Conservation (phyloP, 2,329 filamentous ascomycete genomes). For the Claviceps spartinae region DNA sequence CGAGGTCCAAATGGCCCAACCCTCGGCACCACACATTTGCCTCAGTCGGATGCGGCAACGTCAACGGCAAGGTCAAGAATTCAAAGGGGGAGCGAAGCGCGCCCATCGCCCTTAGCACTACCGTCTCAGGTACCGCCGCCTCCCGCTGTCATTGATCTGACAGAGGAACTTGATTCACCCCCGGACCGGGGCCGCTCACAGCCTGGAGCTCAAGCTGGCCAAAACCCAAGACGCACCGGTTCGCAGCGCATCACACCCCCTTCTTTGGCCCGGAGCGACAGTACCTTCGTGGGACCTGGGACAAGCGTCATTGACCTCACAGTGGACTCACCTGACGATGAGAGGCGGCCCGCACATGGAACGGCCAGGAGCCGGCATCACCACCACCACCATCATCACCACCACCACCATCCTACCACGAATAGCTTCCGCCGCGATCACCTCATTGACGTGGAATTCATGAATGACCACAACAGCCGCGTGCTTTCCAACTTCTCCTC, state of each 20-base stretch:
- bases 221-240: slow-evolving; percentile 28
- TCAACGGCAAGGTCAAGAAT: background rate
- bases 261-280: slow-evolving; percentile 30
- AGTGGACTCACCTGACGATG: slow-evolving; percentile 26
- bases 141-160: slow-evolving; percentile 33
- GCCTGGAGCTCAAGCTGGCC: slow-evolving; percentile 6
- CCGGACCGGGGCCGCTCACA: slow-evolving; percentile 21
- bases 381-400: slow-evolving; percentile 9
- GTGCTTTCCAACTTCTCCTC: slow-evolving; percentile 10
- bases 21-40: background rate
- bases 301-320: slow-evolving; percentile 39
- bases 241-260: slow-evolving; percentile 28
- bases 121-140: slow-evolving; percentile 3
- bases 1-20: background rate
- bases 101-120: background rate
- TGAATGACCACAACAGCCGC: slow-evolving; percentile 8
- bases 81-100: background rate
- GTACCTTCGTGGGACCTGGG: slow-evolving; percentile 23
- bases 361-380: slow-evolving; percentile 3
- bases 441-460: slow-evolving; percentile 14
- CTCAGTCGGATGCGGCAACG: background rate
- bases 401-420: slow-evolving; percentile 4
- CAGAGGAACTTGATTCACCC: slow-evolving; percentile 36
- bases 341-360: slow-evolving; percentile 9
- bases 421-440: slow-evolving; percentile 10